Evolutionary conservation across 352 stramenopile genomes (phyloP), one percentile per base, ranked within the genome.

Genomic region (Phytophthora kernoviae): DNA sequence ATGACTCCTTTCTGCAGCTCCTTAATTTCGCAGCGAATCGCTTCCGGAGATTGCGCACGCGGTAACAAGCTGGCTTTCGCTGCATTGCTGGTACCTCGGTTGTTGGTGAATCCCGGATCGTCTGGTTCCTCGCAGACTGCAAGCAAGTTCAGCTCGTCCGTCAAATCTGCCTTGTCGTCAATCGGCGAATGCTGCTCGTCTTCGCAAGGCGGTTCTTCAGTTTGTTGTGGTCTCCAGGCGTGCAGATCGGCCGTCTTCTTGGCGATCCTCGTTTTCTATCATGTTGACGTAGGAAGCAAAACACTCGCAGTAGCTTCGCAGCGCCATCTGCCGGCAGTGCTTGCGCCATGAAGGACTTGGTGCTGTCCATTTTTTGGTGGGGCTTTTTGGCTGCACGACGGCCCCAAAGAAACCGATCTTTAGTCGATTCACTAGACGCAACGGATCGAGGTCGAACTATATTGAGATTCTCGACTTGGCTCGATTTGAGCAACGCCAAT

Each of bases 241-340:
- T 72, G 72, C 43, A 80, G 40, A 54, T 76, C 68, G 42, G 65
- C 54, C 17, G 53, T 55, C 59, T 75, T 79, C 42, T 48, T 72
- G 32, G 64, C 56, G 6, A 77, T 63, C 20, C 57, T 72, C 14
- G 77, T 70, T 87, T 88, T 33, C 75, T 68, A 21, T 87, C 77
- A 46, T 87, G 75, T 59, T 88, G 79, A 6, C 79, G 72, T 12
- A 87, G 56, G 33, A 80, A 77, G 52, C 65, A 76, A 39, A 90
- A 88, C 14, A 81, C 60, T 5, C 77, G 74, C 55, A 79, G 54
- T 43, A 90, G 54, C 37, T 76, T 75, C 50, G 73, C 58, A 30
- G 75, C 65, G 17, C 63, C 65, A n/a, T 87, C 81, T 3, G 67
- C 48, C 39, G 73, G 68, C 24, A 42, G n/a, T 54, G 44, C 41